These are phyloP conservation scores for Yamadazyma endophytica DNA, from an alignment of 805 yeast genomes.

Conservation along the genomic window DNA sequence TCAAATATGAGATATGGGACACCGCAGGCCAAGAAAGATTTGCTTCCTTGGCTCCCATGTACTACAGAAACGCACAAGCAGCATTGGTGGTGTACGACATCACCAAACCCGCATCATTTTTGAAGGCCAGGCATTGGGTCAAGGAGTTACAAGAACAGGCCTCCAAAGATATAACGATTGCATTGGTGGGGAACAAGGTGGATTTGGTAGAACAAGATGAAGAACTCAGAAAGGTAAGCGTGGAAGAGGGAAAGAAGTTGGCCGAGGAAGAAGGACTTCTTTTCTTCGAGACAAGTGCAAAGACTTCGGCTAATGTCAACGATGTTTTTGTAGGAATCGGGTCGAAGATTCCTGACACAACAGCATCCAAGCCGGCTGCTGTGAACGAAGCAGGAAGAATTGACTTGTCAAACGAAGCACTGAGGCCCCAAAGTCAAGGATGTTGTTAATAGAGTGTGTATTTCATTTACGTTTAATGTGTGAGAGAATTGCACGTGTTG, in stretches of 20 bases:
- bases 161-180: slow-evolving; percentile 84
- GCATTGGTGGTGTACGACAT: slow-evolving; percentile 94
- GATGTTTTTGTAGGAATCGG: slow-evolving; percentile 92
- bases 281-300: slow-evolving; percentile 94
- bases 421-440: no score
- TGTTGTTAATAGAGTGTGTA: no score
- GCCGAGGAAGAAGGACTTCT: slow-evolving; percentile 90
- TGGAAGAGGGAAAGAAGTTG: slow-evolving; percentile 79
- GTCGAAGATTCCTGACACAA: slow-evolving; percentile 62
- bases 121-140: slow-evolving; percentile 98
- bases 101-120: slow-evolving; percentile 90
- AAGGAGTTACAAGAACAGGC: slow-evolving; percentile 95
- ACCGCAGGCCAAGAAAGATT: slow-evolving; percentile 98
- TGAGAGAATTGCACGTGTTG: background rate
- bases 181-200: slow-evolving; percentile 88
- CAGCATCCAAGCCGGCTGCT: slow-evolving; percentile 4
- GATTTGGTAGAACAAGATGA: slow-evolving; percentile 65
- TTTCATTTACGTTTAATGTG: slow-evolving; percentile 2
- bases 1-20: slow-evolving; percentile 93
- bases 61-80: slow-evolving; percentile 95
- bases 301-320: slow-evolving; percentile 81
- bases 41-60: slow-evolving; percentile 95
- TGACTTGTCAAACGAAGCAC: slow-evolving; percentile 31
- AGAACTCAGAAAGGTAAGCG: slow-evolving; percentile 65
- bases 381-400: slow-evolving; percentile 26